Evolutionary conservation across 2,329 filamentous ascomycete species (phyloP).

Genomic region (Trichoderma polysporum): DNA sequence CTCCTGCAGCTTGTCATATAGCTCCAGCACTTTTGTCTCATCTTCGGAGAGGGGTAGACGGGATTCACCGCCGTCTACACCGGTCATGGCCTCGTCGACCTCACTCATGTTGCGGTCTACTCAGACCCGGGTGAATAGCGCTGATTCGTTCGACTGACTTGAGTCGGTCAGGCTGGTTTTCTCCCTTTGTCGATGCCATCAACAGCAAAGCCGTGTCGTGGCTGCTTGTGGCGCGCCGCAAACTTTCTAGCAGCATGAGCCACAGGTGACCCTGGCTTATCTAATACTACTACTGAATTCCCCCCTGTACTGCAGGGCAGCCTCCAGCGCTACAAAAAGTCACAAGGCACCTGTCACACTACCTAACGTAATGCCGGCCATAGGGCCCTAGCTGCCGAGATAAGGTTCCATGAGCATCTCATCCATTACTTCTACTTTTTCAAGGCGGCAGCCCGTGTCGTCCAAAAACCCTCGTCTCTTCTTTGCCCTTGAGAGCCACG

Average conservation of each 20-base stretch:
- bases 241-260: not conserved
- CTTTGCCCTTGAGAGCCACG: not conserved
- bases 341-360: slow-evolving; percentile 37
- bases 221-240: slow-evolving; percentile 5
- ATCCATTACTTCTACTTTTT: not conserved
- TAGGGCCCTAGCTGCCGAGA: not conserved
- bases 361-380: slow-evolving; percentile 13
- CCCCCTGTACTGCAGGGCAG: not conserved
- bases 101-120: slow-evolving; percentile 30
- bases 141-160: not conserved
- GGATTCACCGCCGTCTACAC: slow-evolving; percentile 35
- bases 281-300: not conserved
- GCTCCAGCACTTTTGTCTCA: slow-evolving; percentile 64
- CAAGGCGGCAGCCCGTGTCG: slow-evolving; percentile 6
- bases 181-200: not conserved
- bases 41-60: slow-evolving; percentile 60
- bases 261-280: slow-evolving; percentile 12
- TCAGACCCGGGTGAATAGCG: not conserved
- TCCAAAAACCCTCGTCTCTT: not conserved
- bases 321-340: slow-evolving; percentile 25
- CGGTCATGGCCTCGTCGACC: slow-evolving; percentile 31
- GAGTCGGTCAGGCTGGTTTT: not conserved
- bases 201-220: not conserved
- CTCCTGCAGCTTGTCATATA: slow-evolving; percentile 71
- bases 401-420: slow-evolving; percentile 6